phyloP scores from a whole-genome alignment of 208 protist genomes.

The Leishmania braziliensis region DNA sequence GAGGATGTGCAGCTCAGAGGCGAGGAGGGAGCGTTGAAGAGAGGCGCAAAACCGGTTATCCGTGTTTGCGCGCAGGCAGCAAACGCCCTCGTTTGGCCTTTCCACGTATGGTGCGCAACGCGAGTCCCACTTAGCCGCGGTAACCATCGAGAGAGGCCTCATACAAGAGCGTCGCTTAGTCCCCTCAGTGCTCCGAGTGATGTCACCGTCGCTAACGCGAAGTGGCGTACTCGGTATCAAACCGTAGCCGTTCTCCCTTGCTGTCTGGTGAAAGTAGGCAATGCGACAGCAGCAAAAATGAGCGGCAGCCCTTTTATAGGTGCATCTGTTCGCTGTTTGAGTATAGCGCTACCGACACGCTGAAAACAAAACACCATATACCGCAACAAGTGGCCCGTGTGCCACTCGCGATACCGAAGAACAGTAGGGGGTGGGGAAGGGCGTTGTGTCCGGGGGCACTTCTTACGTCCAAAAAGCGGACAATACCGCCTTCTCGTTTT shows the following conservation, averaged over 20 bases:
- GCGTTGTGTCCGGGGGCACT: background rate
- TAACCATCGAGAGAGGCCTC: background rate
- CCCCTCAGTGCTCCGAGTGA: background rate
- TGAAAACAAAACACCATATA: background rate
- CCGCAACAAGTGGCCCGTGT: background rate
- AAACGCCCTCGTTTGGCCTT: background rate
- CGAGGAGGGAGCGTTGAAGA: background rate
- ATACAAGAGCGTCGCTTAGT: background rate
- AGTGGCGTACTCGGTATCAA: background rate
- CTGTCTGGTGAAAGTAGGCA: background rate
- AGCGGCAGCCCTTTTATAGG: background rate
- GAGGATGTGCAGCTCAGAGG: background rate
- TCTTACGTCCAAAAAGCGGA: too few species aligned
- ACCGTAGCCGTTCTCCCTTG: background rate
- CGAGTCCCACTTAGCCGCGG: background rate
- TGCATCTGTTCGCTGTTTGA: background rate
- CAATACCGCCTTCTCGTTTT: too few species aligned
- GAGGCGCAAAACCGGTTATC: background rate
- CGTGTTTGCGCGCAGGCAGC: background rate
- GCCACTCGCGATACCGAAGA: background rate
- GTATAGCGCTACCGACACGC: background rate
- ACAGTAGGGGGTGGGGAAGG: too few species aligned
- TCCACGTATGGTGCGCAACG: background rate
- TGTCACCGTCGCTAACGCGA: background rate
- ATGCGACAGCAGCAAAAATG: background rate